Evolutionary conservation across 306 rosid genomes (phyloP).

Genomic region (Macrotyloma uniflorum): DNA sequence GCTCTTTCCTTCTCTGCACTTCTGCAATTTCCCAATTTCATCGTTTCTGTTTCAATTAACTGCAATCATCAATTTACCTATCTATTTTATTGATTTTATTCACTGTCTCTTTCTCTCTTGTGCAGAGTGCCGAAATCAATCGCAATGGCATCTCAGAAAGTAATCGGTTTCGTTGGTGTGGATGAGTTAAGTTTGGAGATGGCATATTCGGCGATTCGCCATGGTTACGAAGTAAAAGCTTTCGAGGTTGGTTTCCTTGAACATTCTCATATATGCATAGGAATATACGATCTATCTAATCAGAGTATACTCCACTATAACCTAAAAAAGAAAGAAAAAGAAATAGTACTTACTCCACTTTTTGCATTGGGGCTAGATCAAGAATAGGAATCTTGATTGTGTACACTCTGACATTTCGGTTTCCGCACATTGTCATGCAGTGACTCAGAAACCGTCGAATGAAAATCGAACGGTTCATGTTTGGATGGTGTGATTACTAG

Average conservation of each 20-base stretch:
- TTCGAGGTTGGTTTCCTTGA: conserved; percentile 54
- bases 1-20: neutral
- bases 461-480: neutral
- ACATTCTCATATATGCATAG: neutral
- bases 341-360: too few species aligned
- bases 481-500: neutral
- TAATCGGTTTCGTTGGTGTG: conserved; percentile 67
- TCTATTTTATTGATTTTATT: neutral
- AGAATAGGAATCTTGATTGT: neutral
- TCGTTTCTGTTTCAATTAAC: neutral
- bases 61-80: neutral
- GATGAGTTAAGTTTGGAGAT: conserved; percentile 57
- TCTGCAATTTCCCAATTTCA: neutral
- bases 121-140: neutral
- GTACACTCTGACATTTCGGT: neutral
- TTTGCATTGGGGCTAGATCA: neutral
- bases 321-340: too few species aligned
- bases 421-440: neutral
- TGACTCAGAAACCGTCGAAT: neutral
- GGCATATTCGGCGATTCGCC: conserved; percentile 57
- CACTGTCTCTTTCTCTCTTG: too few species aligned
- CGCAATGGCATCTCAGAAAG: conserved; percentile 52
- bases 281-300: neutral
- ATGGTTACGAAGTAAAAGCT: conserved; percentile 57
- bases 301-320: neutral